A percentile compares a stretch with the other conserved stretches of the same genome.
phyloP scores from a whole-genome alignment of 2,329 filamentous ascomycete species.

The Macrophomina pseudophaseolina region DNA sequence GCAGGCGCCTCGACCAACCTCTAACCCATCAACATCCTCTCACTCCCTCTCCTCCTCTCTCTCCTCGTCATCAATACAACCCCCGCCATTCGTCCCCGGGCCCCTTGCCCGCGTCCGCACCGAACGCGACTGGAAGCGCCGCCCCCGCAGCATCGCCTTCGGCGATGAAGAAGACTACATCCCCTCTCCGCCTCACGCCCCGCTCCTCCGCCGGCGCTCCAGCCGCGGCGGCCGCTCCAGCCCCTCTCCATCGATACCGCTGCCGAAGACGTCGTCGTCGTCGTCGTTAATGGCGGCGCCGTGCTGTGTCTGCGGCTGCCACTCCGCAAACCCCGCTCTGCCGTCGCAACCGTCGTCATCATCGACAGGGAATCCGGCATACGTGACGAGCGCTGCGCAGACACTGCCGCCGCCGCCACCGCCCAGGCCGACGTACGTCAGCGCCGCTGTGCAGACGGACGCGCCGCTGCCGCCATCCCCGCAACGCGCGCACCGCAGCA shows the following conservation, averaged over 20 bases:
- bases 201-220: background rate
- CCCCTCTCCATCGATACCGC: background rate
- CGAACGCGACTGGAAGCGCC: background rate
- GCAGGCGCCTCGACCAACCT: background rate
- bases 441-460: slow-evolving; percentile 37
- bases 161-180: slow-evolving; percentile 25
- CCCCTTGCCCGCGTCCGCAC: background rate
- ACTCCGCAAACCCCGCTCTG: slow-evolving; percentile 30
- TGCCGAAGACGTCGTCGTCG: background rate
- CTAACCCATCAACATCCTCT: background rate
- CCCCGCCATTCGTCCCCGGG: background rate
- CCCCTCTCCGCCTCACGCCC: background rate
- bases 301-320: slow-evolving; percentile 8
- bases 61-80: no score
- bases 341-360: background rate
- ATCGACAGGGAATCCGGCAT: slow-evolving; percentile 17
- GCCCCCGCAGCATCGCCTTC: slow-evolving; percentile 1
- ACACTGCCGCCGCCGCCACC: slow-evolving; percentile 26
- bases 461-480: slow-evolving; percentile 22
- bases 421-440: slow-evolving; percentile 30
- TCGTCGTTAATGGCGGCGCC: background rate
- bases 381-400: slow-evolving; percentile 35
- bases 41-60: no score
- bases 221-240: background rate
- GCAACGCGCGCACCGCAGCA: slow-evolving; percentile 27